These are phyloP conservation scores for Aegilops tauschii DNA, from an alignment of 176 grass and related monocot species.

Conservation along the genomic window DNA sequence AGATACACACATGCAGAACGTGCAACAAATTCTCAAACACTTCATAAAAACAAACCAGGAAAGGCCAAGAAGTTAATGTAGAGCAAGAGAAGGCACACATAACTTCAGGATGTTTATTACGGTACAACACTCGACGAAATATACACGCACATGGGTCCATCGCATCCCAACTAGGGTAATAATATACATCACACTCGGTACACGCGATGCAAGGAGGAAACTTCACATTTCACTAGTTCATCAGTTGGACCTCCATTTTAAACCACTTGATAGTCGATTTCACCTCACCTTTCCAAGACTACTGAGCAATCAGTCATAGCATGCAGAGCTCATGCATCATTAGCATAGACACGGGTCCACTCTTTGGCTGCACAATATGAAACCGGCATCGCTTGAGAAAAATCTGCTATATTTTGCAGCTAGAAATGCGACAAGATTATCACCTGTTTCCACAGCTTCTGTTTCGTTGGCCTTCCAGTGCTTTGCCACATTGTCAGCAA, in stretches of 20 bases:
- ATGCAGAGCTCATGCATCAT: constrained; percentile 46
- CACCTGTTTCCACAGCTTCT: constrained; percentile 97
- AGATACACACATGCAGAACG: no score
- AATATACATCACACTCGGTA: constrained; percentile 27
- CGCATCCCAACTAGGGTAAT: constrained; percentile 21
- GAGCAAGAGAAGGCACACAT: neutral
- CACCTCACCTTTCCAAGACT: neutral
- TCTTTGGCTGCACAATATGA: constrained; percentile 61
- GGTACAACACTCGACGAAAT: neutral
- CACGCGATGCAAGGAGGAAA: neutral
- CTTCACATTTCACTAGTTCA: neutral
- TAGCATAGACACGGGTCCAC: constrained; percentile 85
- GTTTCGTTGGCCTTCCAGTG: constrained; percentile 94
- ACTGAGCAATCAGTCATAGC: neutral
- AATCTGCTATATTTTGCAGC: neutral
- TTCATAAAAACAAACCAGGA: neutral
- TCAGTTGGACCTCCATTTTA: neutral
- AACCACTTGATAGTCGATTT: neutral
- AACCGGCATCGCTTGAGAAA: constrained; percentile 2
- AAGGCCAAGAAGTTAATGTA: no score
- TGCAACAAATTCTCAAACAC: no score
- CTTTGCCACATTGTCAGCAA: constrained; percentile 94
- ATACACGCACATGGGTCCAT: neutral
- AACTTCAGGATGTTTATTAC: neutral
- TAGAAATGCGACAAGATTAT: neutral